Percentiles rank a stretch among this genome's conserved stretches.
phyloP scores from a whole-genome alignment of 768 basidiomycete species.

The Trametes meyenii region DNA sequence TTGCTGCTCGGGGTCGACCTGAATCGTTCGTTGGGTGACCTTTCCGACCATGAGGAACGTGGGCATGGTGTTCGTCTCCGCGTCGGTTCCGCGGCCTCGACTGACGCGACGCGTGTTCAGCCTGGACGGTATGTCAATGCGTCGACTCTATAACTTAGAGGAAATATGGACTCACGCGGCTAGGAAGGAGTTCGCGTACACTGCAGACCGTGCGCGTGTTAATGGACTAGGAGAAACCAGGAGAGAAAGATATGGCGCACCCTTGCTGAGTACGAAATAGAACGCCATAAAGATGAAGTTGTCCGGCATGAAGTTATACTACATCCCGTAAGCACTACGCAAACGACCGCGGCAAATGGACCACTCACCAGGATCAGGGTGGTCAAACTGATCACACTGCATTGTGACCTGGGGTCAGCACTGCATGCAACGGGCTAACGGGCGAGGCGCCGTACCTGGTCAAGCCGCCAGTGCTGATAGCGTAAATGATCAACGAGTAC shows the following conservation, averaged over 20 bases:
- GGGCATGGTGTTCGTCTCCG: slow-evolving; percentile 31
- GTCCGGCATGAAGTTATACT: slow-evolving; percentile 58
- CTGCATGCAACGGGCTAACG: background rate
- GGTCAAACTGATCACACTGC: slow-evolving; percentile 48
- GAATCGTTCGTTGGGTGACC: slow-evolving; percentile 24
- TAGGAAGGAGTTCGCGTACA: slow-evolving; percentile 68
- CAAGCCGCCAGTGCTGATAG: slow-evolving; percentile 61
- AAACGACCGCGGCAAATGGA: background rate
- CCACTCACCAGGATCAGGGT: slow-evolving; percentile 58
- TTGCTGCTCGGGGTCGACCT: slow-evolving; percentile 17
- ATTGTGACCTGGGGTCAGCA: background rate
- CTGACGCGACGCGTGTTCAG: slow-evolving; percentile 62
- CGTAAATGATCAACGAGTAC: slow-evolving; percentile 57
- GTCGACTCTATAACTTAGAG: background rate
- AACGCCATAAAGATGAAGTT: slow-evolving; percentile 63
- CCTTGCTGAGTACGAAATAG: slow-evolving; percentile 69
- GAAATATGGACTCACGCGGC: slow-evolving; percentile 51
- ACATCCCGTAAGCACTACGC: background rate
- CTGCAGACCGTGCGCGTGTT: slow-evolving; percentile 33
- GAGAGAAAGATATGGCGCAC: slow-evolving; percentile 41
- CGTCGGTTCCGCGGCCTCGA: slow-evolving; percentile 58
- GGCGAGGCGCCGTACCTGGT: slow-evolving; percentile 49
- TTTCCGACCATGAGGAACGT: slow-evolving; percentile 36
- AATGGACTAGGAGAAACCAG: background rate
- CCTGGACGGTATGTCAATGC: slow-evolving; percentile 31